Evolutionary conservation across 1,284 basidiomycete species (phyloP), one percentile per base, ranked within the genome.

Genomic region (Erythrobasidium hasegawianum): DNA sequence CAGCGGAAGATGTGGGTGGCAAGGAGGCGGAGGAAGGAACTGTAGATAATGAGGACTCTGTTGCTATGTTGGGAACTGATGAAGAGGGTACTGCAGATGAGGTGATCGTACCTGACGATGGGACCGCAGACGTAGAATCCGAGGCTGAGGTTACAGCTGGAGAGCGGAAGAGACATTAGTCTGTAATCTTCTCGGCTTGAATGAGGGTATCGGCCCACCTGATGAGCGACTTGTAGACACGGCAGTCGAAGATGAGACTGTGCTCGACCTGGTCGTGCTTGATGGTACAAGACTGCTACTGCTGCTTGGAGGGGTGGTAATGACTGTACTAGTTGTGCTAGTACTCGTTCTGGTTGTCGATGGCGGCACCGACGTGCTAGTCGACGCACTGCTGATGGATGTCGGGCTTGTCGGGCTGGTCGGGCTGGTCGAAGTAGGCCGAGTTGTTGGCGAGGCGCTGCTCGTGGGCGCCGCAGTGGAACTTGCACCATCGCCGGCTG

Each of bases 1-100:
- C 41, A 18, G 54, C 26, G 1, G 64, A 43, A 27, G 64, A 52
- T 16, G 64, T 38, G 22, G 61, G 7, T 27, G 67, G 20, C 45
- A 57, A 5, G n/a, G 67, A 58, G 22, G 53, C 22, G 38, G 39
- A 57, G 26, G 66, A 50, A 59, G 22, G 27, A 26, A 45, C 20
- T 1, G 70, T 50, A 29, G 57, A 8, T 14, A 55, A 40, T 1
- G 43, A 45, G 38, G 62, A 38, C 1, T 4, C 33, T 33, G 33
- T 33, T 11, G 33, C 4, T 33, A 4, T 33, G 11, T 11, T 33
- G 5, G 68, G 26, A 47, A 22, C 24, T 26, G 26, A n/a, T 55
- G 26, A 20, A 18, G 24, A 55, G 18, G 24, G 18, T 26, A n/a
- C 53, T 18, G 18, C n/a, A 38, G 53, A n/a, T 4, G 18, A 20